Percentiles rank a stretch among this genome's conserved stretches.
phyloP scores from a whole-genome alignment of 2,329 filamentous ascomycete species.

The Xylariomycetidae sp. region DNA sequence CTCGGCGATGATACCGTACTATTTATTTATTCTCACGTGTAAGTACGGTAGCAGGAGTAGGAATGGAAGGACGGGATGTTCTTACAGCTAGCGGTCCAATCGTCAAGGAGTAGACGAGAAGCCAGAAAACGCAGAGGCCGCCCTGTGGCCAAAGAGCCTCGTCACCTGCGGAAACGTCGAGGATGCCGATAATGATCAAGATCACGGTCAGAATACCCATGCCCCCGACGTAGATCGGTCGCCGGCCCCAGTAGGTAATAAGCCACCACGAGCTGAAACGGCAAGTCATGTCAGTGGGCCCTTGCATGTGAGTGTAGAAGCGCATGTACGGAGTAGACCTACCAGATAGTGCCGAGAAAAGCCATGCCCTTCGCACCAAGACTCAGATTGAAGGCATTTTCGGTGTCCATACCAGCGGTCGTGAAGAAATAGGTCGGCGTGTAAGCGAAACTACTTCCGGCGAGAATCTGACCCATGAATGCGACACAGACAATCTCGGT shows the following conservation, averaged over 20 bases:
- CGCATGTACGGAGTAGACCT: slow-evolving; percentile 24
- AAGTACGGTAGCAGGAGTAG: too few relatives aligned
- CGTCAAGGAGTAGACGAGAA: slow-evolving; percentile 41
- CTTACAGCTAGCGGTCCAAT: slow-evolving; percentile 42
- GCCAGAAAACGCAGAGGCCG: slow-evolving; percentile 38
- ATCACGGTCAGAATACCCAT: slow-evolving; percentile 31
- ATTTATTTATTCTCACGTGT: too few relatives aligned
- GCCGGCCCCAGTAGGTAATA: slow-evolving; percentile 34
- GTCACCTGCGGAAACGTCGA: slow-evolving; percentile 37
- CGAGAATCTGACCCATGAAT: slow-evolving; percentile 29
- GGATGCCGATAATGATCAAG: slow-evolving; percentile 34
- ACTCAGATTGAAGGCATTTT: slow-evolving; percentile 27
- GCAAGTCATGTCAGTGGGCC: slow-evolving; percentile 14
- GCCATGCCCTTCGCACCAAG: slow-evolving; percentile 31
- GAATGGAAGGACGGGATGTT: slow-evolving; percentile 1
- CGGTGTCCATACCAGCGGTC: slow-evolving; percentile 27
- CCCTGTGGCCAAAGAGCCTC: slow-evolving; percentile 37
- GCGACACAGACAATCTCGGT: slow-evolving; percentile 39
- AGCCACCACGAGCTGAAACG: slow-evolving; percentile 37
- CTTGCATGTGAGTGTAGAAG: background rate
- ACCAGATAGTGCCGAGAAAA: slow-evolving; percentile 33
- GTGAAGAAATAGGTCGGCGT: slow-evolving; percentile 35
- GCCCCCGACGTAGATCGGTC: slow-evolving; percentile 35
- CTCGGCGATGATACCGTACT: slow-evolving; percentile 44
- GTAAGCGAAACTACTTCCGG: slow-evolving; percentile 33